A percentile compares a stretch with the other conserved stretches of the same genome.
phyloP scores from a whole-genome alignment of 2,329 filamentous ascomycete genomes.

The Tolypocladium amazonense region DNA sequence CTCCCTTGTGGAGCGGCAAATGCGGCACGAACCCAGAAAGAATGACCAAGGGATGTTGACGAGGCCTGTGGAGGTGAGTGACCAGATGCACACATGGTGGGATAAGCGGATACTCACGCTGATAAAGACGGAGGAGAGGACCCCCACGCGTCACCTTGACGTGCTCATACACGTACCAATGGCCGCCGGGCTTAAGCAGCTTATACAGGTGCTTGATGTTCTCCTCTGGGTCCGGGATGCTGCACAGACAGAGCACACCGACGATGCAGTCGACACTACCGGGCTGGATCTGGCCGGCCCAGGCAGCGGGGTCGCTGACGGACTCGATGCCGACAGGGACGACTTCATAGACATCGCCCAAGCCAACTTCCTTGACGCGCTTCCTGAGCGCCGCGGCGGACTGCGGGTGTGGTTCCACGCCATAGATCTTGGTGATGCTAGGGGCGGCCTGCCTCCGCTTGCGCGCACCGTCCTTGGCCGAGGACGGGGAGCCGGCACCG shows the following conservation, averaged over 20 bases:
- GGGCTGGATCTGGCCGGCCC: slow-evolving; percentile 34
- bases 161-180: slow-evolving; percentile 55
- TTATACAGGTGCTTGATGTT: slow-evolving; percentile 45
- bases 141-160: slow-evolving; percentile 31
- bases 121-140: slow-evolving; percentile 33
- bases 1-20: slow-evolving; percentile 36
- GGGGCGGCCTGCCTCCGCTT: slow-evolving; percentile 10
- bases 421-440: slow-evolving; percentile 41
- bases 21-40: slow-evolving; percentile 39
- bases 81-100: neutral
- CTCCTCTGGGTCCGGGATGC: slow-evolving; percentile 47
- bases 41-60: slow-evolving; percentile 42
- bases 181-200: slow-evolving; percentile 48
- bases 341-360: slow-evolving; percentile 49
- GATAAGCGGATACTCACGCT: slow-evolving; percentile 30
- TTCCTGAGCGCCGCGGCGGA: slow-evolving; percentile 37
- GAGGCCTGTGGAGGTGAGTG: slow-evolving; percentile 24
- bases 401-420: slow-evolving; percentile 51
- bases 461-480: slow-evolving; percentile 5
- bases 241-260: slow-evolving; percentile 51
- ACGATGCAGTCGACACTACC: slow-evolving; percentile 50
- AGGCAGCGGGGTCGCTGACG: slow-evolving; percentile 28
- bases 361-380: slow-evolving; percentile 37
- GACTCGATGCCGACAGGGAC: slow-evolving; percentile 53
- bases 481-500: slow-evolving; percentile 4